A percentile compares a stretch with the other conserved stretches of the same genome.
Evolutionary conservation across 148 eudicot genomes (phyloP).

Genomic region (Arctostaphylos glauca): DNA sequence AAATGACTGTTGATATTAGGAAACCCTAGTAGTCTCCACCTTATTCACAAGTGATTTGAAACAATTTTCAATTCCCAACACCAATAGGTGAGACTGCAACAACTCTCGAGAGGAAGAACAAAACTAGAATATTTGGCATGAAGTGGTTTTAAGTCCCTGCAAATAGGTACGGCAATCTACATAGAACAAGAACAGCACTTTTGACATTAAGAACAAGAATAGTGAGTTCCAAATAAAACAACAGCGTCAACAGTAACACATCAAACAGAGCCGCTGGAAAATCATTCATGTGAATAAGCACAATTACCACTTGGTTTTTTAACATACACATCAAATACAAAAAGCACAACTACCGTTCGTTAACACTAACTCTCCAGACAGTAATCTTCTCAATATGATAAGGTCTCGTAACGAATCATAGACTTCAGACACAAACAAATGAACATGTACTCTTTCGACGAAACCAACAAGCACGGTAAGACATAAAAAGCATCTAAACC

Average conservation of each 20-base stretch:
- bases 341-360: conserved; percentile 11
- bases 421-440: conserved; percentile 12
- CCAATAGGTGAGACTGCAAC: background rate
- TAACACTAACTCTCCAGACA: conserved; percentile 22
- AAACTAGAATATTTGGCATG: background rate
- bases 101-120: background rate
- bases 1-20: background rate
- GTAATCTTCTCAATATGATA: conserved; percentile 7
- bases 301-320: background rate
- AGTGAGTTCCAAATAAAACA: background rate
- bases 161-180: background rate
- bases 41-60: background rate
- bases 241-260: background rate
- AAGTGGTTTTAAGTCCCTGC: background rate
- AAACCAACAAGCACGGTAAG: conserved; percentile 19
- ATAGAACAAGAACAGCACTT: background rate
- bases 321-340: conserved; percentile 30
- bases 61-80: background rate
- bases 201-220: background rate
- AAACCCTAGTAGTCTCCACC: background rate
- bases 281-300: background rate
- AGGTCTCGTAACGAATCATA: conserved; percentile 14
- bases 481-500: conserved; percentile 11
- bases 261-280: background rate
- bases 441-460: conserved; percentile 19